Percentiles rank a stretch among this genome's conserved stretches.
Conservation (phyloP, 2,329 filamentous ascomycete genomes). For the Penicillium sp. region DNA sequence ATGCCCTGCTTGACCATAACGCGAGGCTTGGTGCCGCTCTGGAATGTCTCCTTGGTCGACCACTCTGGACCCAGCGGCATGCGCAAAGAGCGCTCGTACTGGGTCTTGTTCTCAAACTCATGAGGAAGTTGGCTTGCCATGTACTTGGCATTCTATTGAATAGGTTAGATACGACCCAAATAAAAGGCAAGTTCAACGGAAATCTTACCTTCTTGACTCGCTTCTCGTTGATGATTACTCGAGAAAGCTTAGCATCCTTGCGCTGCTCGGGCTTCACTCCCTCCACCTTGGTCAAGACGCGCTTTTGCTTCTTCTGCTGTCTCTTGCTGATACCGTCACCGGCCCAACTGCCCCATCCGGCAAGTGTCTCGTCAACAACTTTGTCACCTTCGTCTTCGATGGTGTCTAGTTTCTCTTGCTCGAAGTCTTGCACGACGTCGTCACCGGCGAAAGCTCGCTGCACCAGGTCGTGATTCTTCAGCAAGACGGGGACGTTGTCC, state of each 20-base stretch:
- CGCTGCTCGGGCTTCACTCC: conserved; percentile 74
- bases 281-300: conserved; percentile 50
- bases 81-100: conserved; percentile 86
- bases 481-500: conserved; percentile 40
- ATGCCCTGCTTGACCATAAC: conserved; percentile 88
- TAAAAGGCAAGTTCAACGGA: not conserved
- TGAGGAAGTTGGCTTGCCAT: conserved; percentile 80
- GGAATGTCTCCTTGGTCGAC: conserved; percentile 94
- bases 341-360: conserved; percentile 91
- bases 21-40: conserved; percentile 82
- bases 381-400: conserved; percentile 79
- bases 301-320: conserved; percentile 60
- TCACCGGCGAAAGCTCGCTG: conserved; percentile 83
- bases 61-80: conserved; percentile 91
- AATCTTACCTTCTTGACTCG: conserved; percentile 72
- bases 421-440: conserved; percentile 78
- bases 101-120: conserved; percentile 79
- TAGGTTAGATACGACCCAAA: conserved; percentile 10
- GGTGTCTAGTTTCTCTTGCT: conserved; percentile 70
- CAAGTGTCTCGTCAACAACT: conserved; percentile 76
- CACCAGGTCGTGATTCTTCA: conserved; percentile 64
- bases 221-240: conserved; percentile 92
- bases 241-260: conserved; percentile 76
- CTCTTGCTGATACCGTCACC: conserved; percentile 76
- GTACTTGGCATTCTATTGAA: conserved; percentile 72